Conservation (phyloP, 2,329 filamentous ascomycete genomes). For the Tolypocladium album region DNA sequence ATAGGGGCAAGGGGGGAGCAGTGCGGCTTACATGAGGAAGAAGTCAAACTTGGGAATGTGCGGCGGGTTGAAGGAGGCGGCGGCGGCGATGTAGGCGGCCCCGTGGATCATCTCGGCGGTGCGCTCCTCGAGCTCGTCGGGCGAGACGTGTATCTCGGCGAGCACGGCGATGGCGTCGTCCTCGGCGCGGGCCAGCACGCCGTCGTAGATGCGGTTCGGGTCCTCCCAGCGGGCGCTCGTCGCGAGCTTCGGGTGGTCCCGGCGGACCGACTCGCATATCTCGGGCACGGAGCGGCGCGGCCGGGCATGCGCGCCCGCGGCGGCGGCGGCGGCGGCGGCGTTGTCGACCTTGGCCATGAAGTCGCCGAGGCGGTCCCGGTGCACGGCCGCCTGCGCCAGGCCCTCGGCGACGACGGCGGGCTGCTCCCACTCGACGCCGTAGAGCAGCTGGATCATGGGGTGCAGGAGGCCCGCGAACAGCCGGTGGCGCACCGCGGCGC, state of each 20-base stretch:
- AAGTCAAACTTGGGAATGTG: constrained; percentile 73
- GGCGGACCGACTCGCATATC: constrained; percentile 48
- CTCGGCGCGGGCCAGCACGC: constrained; percentile 51
- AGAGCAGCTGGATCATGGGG: constrained; percentile 76
- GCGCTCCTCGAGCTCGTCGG: constrained; percentile 44
- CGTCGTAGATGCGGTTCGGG: constrained; percentile 56
- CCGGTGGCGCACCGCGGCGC: constrained; percentile 58
- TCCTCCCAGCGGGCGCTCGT: constrained; percentile 37
- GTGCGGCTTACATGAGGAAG: constrained; percentile 44
- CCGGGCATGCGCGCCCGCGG: neutral
- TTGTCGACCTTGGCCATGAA: constrained; percentile 46
- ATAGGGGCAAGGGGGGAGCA: neutral
- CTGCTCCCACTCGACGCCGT: constrained; percentile 73
- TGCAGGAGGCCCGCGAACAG: constrained; percentile 63
- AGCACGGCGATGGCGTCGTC: constrained; percentile 54
- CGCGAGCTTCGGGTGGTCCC: constrained; percentile 43
- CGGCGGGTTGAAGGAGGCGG: constrained; percentile 49
- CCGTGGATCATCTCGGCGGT: constrained; percentile 59
- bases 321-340: constrained; percentile 18
- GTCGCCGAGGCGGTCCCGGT: constrained; percentile 42
- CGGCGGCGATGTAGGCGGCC: constrained; percentile 34
- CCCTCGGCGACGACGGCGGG: constrained; percentile 72
- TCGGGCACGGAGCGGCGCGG: constrained; percentile 26
- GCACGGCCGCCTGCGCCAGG: constrained; percentile 66
- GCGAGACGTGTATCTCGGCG: constrained; percentile 43